phyloP scores from a whole-genome alignment of 331 rosid species.

The Pyracantha coccinea region DNA sequence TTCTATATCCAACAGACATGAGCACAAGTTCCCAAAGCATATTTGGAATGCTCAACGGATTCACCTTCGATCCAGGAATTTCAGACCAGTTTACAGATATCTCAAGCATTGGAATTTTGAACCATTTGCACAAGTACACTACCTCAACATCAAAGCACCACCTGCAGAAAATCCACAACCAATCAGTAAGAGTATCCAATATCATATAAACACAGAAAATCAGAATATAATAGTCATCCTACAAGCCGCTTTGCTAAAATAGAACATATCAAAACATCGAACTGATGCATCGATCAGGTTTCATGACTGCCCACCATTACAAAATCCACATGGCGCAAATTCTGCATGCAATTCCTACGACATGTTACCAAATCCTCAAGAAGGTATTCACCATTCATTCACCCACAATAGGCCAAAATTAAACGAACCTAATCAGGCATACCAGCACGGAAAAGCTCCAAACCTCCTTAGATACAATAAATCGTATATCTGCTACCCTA shows the following conservation, averaged over 20 bases:
- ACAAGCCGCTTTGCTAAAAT: neutral
- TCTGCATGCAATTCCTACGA: neutral
- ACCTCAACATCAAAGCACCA: constrained; percentile 97
- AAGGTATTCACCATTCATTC: too few species aligned
- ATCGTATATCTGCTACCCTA: too few species aligned
- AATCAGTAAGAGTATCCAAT: neutral
- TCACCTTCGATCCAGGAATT: constrained; percentile 96
- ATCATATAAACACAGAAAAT: neutral
- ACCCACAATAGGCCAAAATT: too few species aligned
- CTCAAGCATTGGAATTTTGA: constrained; percentile 67
- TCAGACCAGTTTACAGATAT: constrained; percentile 93
- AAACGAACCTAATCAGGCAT: too few species aligned
- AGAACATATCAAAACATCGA: neutral
- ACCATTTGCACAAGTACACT: constrained; percentile 68
- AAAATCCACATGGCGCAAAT: neutral
- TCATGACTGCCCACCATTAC: neutral
- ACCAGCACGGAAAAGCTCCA: too few species aligned
- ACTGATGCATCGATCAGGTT: neutral
- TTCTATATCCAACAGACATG: constrained; percentile 84
- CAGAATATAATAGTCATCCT: neutral
- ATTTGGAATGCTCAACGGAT: constrained; percentile 75
- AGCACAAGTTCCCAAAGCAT: constrained; percentile 97
- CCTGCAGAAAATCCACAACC: constrained; percentile 40
- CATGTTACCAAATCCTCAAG: neutral
- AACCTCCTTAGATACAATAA: too few species aligned